phyloP scores from a whole-genome alignment of 805 yeast species.

The Peterozyma xylosa region DNA sequence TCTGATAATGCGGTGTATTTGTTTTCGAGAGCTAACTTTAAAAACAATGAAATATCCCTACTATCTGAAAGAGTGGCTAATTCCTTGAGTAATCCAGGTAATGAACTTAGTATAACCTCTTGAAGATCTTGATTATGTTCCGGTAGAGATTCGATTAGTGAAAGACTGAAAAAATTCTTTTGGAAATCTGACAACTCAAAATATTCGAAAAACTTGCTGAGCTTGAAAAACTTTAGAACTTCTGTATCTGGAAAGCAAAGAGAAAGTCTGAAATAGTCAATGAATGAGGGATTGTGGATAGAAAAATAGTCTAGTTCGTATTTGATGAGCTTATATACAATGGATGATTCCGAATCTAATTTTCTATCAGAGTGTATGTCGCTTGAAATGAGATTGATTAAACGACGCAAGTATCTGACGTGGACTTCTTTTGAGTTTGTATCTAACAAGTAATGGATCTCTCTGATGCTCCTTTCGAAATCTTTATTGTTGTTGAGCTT shows the following conservation, averaged over 20 bases:
- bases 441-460: slow-evolving; percentile 39
- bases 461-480: slow-evolving; percentile 28
- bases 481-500: slow-evolving; percentile 30
- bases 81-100: too few species aligned
- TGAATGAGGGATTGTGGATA: slow-evolving; percentile 10
- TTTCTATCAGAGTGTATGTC: slow-evolving; percentile 15
- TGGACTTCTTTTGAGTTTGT: slow-evolving; percentile 25
- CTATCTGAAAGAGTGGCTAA: too few species aligned
- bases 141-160: slow-evolving; percentile 6
- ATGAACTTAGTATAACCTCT: too few species aligned
- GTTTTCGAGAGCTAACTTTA: neutral
- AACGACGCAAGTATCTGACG: slow-evolving; percentile 22
- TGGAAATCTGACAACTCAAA: slow-evolving; percentile 17
- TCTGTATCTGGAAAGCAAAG: slow-evolving; percentile 17
- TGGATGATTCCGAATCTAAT: slow-evolving; percentile 12
- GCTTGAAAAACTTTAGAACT: slow-evolving; percentile 18
- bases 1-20: slow-evolving; percentile 3
- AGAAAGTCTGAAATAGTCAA: slow-evolving; percentile 10
- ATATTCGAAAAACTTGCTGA: slow-evolving; percentile 22
- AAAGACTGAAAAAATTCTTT: slow-evolving; percentile 12
- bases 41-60: slow-evolving; percentile 1
- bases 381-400: slow-evolving; percentile 21
- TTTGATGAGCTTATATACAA: slow-evolving; percentile 13
- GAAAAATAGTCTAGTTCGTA: slow-evolving; percentile 18
- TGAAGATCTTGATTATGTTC: slow-evolving; percentile 3